Evolutionary conservation across 192 early-diverging fungal genomes (phyloP).

Genomic region (Pilobolus umbonatus): DNA sequence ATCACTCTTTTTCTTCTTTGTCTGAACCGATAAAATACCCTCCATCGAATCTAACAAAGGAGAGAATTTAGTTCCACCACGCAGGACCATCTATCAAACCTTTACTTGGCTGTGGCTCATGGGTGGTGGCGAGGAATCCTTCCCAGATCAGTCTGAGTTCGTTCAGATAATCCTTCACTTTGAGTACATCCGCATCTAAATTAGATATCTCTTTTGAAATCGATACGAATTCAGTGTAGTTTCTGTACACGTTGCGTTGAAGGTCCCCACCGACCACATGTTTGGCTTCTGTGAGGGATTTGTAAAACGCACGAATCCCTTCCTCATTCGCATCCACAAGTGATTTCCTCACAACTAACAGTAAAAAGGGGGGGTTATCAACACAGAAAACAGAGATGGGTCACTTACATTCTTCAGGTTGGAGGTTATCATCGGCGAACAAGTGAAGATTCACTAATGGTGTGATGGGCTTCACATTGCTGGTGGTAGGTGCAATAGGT

Average conservation of each 20-base stretch:
- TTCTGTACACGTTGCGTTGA: conserved; percentile 78
- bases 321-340: conserved; percentile 55
- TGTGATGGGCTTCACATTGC: conserved; percentile 14
- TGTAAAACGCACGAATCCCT: conserved; percentile 49
- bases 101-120: conserved; percentile 26
- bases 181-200: conserved; percentile 73
- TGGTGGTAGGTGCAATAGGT: not conserved
- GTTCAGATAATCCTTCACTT: conserved; percentile 59
- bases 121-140: conserved; percentile 41
- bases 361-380: not conserved
- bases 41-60: not conserved
- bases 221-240: conserved; percentile 80
- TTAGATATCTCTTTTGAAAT: conserved; percentile 83
- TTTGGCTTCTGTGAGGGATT: conserved; percentile 57
- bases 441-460: conserved; percentile 24
- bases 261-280: conserved; percentile 65
- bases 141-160: conserved; percentile 56
- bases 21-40: not conserved
- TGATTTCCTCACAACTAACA: conserved; percentile 47
- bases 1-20: conserved; percentile 19
- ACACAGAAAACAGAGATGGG: not conserved
- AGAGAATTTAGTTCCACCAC: too few species aligned
- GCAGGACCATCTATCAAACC: not conserved
- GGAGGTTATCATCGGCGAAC: conserved; percentile 28
- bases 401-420: conserved; percentile 27